Percentiles rank a stretch among this genome's conserved stretches.
phyloP scores from a whole-genome alignment of 768 basidiomycete species.

The Pleurotus tuoliensis region DNA sequence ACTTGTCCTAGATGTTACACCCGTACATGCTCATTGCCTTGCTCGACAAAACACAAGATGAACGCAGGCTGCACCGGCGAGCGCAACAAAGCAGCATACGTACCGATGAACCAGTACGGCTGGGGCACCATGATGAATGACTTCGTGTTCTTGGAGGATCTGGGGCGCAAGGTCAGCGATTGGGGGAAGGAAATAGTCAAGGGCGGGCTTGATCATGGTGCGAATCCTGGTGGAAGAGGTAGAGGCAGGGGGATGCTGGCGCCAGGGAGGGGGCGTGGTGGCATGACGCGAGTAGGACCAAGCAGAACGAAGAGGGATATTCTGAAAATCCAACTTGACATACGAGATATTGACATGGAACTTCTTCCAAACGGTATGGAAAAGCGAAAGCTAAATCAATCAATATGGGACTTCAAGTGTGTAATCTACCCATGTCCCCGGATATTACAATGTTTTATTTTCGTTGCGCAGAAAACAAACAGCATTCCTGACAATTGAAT shows the following conservation, averaged over 20 bases:
- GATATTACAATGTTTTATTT: too few relatives aligned
- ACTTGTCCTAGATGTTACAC: slow-evolving; percentile 73
- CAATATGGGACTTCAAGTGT: slow-evolving; percentile 79
- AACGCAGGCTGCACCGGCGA: slow-evolving; percentile 61
- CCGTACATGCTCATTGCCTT: slow-evolving; percentile 71
- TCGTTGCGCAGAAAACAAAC: slow-evolving; percentile 50
- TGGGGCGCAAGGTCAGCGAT: slow-evolving; percentile 67
- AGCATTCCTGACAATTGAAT: slow-evolving; percentile 68
- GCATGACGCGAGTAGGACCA: slow-evolving; percentile 21
- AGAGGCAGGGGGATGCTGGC: slow-evolving; percentile 14
- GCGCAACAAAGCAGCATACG: slow-evolving; percentile 68
- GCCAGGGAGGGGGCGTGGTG: slow-evolving; percentile 22
- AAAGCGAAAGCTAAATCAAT: slow-evolving; percentile 71
- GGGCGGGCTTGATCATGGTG: slow-evolving; percentile 46
- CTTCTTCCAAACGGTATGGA: slow-evolving; percentile 83
- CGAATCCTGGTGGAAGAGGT: slow-evolving; percentile 12
- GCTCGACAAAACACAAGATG: slow-evolving; percentile 67
- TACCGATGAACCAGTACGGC: slow-evolving; percentile 79
- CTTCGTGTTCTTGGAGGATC: slow-evolving; percentile 81
- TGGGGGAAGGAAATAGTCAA: slow-evolving; percentile 71
- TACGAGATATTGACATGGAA: slow-evolving; percentile 68
- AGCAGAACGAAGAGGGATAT: slow-evolving; percentile 57
- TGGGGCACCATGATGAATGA: slow-evolving; percentile 90
- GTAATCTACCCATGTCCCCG: slow-evolving; percentile 20
- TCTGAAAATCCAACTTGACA: slow-evolving; percentile 65